Base-by-base conservation (phyloP, 805 yeast genomes). In the Kluyveromyces wickerhamii region DNA sequence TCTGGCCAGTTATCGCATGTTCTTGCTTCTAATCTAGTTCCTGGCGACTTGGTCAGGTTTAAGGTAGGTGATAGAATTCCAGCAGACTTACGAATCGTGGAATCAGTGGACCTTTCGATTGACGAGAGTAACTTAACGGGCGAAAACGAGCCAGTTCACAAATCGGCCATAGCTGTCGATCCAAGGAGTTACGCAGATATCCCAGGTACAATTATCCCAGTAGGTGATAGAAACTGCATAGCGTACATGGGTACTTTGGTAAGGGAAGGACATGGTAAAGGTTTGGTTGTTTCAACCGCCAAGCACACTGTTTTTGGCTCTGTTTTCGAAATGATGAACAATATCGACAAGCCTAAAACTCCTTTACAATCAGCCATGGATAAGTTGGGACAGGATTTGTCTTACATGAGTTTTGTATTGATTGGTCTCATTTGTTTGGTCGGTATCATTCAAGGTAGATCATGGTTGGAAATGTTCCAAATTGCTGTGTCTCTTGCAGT, bases 201-300 rank as follows among this genome's bases (percentile, higher is more conserved):
- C 13, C 52, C 59, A 4, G 47, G 47, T 28, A 40, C 56, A 3
- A 59, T 64, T 8, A 62, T 75, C 11, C 74, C 85, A 12, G 66
- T 82, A 30, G 74, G 78, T 37, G 82, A 79, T 37, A 77, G 96
- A 52, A 62, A 65, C 13, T 77, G 79, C 39, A 82, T 87, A 42
- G 97, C 95, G 2, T 89, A 74, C 55, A 92, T 92, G 98, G 98
- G 99, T 34, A 92, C 99, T 2, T 67, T 92, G 48, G 97, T 92
- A 5, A 77, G 96, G 49, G 94, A 86, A 54, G 99, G 99, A 19
- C 88, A 83, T 49, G 99, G 97, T 13, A 52, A 81, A 2, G 99
- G 98, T 42, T 70, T 92, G 27, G 98, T 92, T 11, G 74, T 92
- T 21, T 95, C 89, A 9, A 92, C 96, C 2, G 94, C 94, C 24